A percentile compares a stretch with the other conserved stretches of the same genome.
These are phyloP conservation scores for Capillidium heterosporum DNA, from an alignment of 371 early-diverging fungal species.

Conservation along the genomic window DNA sequence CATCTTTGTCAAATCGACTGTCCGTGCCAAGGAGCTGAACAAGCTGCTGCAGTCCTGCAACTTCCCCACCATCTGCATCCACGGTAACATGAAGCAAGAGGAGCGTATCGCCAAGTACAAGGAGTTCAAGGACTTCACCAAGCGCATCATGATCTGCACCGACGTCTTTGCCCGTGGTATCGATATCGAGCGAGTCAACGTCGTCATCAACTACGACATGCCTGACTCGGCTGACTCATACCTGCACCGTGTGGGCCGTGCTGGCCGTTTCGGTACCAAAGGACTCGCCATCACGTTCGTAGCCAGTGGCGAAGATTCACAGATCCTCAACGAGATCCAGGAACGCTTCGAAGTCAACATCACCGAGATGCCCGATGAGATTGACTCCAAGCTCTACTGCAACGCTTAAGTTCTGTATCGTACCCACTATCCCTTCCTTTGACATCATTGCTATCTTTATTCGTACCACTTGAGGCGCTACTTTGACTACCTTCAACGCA, in stretches of 20 bases:
- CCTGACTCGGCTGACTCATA: slow-evolving; percentile 88
- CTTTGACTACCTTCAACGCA: no score
- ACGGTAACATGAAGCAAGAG: slow-evolving; percentile 74
- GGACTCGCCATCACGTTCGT: slow-evolving; percentile 96
- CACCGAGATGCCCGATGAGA: slow-evolving; percentile 66
- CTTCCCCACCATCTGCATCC: slow-evolving; percentile 91
- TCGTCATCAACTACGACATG: slow-evolving; percentile 99
- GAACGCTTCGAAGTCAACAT: slow-evolving; percentile 92
- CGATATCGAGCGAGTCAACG: slow-evolving; percentile 96
- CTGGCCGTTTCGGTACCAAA: slow-evolving; percentile 99
- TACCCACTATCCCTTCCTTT: no score
- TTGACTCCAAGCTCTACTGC: slow-evolving; percentile 62
- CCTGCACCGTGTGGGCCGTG: slow-evolving; percentile 95
- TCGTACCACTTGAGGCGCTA: no score
- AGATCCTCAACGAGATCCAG: slow-evolving; percentile 76
- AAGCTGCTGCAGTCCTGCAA: slow-evolving; percentile 69
- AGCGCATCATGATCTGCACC: slow-evolving; percentile 95
- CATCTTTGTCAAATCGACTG: slow-evolving; percentile 92
- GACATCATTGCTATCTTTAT: no score
- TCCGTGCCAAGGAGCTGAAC: slow-evolving; percentile 73
- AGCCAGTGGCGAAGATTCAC: slow-evolving; percentile 69
- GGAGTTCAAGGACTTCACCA: slow-evolving; percentile 86
- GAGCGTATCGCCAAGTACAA: slow-evolving; percentile 84
- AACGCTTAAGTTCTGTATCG: slow-evolving; percentile 9
- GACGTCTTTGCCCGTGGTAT: slow-evolving; percentile 98